These are phyloP conservation scores for Penium margaritaceum DNA, from an alignment of 139 green algal genomes.

Conservation along the genomic window DNA sequence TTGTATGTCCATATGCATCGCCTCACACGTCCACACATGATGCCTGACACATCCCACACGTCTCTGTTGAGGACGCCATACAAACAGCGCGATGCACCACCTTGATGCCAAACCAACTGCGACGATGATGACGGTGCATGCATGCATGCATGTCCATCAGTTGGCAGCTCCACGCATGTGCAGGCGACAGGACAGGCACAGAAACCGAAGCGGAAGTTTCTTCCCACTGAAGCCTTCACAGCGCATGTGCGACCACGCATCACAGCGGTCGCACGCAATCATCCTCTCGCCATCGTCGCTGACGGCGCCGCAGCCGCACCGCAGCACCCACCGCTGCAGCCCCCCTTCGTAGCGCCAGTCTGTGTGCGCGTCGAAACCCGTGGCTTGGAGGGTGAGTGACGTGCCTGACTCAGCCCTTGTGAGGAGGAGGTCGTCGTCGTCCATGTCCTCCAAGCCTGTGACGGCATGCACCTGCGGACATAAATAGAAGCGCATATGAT, in stretches of 20 bases:
- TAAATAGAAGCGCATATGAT: too few relatives aligned
- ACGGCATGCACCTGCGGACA: not conserved
- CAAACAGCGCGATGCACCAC: too few relatives aligned
- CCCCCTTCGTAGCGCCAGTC: conserved; percentile 49
- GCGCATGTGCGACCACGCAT: conserved; percentile 76
- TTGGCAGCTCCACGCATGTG: too few relatives aligned
- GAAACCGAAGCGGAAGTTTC: too few relatives aligned
- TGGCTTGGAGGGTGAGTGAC: not conserved
- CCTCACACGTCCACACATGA: too few relatives aligned
- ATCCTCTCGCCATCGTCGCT: conserved; percentile 94
- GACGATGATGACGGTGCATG: too few relatives aligned
- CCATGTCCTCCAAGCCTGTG: not conserved
- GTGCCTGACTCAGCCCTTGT: not conserved
- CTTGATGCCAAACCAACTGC: too few relatives aligned
- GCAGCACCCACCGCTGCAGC: conserved; percentile 76
- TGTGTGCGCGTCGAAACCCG: not conserved
- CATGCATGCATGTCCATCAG: too few relatives aligned
- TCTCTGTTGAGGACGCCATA: too few relatives aligned
- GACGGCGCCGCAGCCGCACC: conserved; percentile 63
- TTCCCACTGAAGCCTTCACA: conserved; percentile 65
- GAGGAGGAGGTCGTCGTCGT: conserved; percentile 17
- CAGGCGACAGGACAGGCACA: too few relatives aligned
- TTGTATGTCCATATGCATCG: too few relatives aligned
- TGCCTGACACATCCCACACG: too few relatives aligned
- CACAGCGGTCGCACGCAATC: conserved; percentile 79